Evolutionary conservation across 2,329 filamentous ascomycete genomes (phyloP).

Genomic region (Fusarium veterinarium): DNA sequence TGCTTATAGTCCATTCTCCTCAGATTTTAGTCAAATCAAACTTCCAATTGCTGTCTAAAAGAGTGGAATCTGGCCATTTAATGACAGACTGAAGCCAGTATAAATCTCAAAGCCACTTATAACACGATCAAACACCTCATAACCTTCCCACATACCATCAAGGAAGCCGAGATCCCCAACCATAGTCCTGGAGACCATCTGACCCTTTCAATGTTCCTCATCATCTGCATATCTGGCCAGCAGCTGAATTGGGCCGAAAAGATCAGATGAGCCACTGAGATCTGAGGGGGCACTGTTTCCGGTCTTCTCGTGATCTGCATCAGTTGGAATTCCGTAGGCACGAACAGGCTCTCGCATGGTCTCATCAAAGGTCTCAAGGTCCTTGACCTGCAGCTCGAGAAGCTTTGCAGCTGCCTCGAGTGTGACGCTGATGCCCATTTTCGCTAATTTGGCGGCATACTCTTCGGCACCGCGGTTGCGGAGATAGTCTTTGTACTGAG

Average conservation of each 20-base stretch:
- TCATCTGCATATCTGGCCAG: background rate
- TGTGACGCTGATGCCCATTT: background rate
- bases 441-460: background rate
- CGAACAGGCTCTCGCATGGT: background rate
- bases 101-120: accelerated
- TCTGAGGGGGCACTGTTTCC: too few relatives aligned
- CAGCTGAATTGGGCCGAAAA: background rate
- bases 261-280: background rate
- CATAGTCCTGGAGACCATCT: too few relatives aligned
- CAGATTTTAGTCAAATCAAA: background rate
- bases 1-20: accelerated
- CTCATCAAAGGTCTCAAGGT: background rate
- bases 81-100: background rate
- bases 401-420: background rate
- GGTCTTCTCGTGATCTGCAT: background rate
- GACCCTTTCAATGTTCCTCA: too few relatives aligned
- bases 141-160: background rate
- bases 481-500: background rate
- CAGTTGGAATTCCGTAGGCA: background rate
- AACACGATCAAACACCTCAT: background rate
- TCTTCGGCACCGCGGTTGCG: background rate
- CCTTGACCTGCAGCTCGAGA: background rate
- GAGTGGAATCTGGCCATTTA: background rate
- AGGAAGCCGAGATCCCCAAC: too few relatives aligned
- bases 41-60: background rate